Conservation (phyloP, 1,284 basidiomycete species). For the Schizophyllum amplum region DNA sequence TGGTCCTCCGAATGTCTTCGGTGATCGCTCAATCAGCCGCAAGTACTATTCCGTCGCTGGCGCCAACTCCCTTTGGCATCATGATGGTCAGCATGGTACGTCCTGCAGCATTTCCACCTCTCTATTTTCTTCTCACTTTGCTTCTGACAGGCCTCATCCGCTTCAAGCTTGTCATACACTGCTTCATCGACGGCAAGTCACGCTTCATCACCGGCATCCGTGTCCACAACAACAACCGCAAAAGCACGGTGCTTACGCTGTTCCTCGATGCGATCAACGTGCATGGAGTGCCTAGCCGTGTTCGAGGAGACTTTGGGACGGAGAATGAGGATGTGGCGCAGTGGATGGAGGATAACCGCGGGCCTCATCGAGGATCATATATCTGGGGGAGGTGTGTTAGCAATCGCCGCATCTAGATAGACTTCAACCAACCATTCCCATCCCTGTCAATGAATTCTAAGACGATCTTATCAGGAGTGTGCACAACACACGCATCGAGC, state of each 20-base stretch:
- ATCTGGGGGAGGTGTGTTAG: slow-evolving; percentile 10
- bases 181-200: slow-evolving; percentile 27
- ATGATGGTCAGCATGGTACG: slow-evolving; percentile 14
- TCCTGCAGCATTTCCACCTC: too few relatives aligned
- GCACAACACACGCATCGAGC: slow-evolving; percentile 24
- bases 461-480: slow-evolving; percentile 17
- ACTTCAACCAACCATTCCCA: too few relatives aligned
- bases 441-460: slow-evolving; percentile 14
- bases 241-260: slow-evolving; percentile 13
- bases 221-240: slow-evolving; percentile 20
- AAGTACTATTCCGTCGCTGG: slow-evolving; percentile 21
- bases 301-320: slow-evolving; percentile 18
- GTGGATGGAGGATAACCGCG: slow-evolving; percentile 6
- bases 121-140: not conserved
- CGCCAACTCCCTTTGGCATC: slow-evolving; percentile 15
- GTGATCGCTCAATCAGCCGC: slow-evolving; percentile 9
- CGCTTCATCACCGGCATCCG: slow-evolving; percentile 22
- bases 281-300: slow-evolving; percentile 18
- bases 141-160: slow-evolving; percentile 17
- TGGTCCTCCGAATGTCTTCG: slow-evolving; percentile 9
- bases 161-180: slow-evolving; percentile 29
- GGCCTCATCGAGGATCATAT: slow-evolving; percentile 6
- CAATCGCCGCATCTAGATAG: not conserved
- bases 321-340: slow-evolving; percentile 14
- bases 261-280: slow-evolving; percentile 13